These are phyloP conservation scores for Tuber calosporum DNA, from an alignment of 495 filamentous ascomycete species.

Conservation along the genomic window DNA sequence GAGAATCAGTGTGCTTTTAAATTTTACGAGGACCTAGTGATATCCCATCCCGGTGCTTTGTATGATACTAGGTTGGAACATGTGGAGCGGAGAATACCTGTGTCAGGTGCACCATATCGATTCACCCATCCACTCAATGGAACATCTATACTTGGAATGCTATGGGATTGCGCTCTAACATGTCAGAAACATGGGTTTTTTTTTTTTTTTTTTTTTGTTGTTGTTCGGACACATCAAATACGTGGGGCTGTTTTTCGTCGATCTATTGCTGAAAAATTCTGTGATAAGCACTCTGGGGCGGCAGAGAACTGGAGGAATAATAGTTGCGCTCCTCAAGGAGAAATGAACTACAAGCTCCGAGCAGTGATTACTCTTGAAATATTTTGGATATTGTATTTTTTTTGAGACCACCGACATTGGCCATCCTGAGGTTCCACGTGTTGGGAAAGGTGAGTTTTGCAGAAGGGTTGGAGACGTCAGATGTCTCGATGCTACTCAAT, in stretches of 20 bases:
- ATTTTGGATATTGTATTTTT: not conserved
- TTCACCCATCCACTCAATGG: not conserved
- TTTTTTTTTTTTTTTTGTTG: too few species aligned
- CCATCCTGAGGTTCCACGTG: not conserved
- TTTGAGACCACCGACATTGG: not conserved
- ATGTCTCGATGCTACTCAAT: not conserved
- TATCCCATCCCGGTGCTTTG: not conserved
- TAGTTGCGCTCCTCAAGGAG: not conserved
- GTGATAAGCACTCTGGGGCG: not conserved
- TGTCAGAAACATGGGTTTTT: not conserved
- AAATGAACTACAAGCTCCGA: not conserved
- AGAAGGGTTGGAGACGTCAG: not conserved
- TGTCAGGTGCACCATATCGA: not conserved
- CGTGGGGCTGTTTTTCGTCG: not conserved
- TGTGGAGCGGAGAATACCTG: not conserved
- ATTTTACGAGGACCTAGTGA: not conserved
- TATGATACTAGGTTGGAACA: not conserved
- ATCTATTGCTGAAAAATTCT: not conserved
- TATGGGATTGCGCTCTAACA: not conserved
- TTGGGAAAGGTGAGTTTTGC: not conserved
- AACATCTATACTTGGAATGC: not conserved
- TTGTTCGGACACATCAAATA: not conserved
- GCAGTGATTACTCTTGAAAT: not conserved
- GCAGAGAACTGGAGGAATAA: not conserved
- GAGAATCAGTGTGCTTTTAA: not conserved